Evolutionary conservation across 805 yeast species (phyloP), one percentile per base, ranked within the genome.

Genomic region (Tetrapisispora pingtungensis): DNA sequence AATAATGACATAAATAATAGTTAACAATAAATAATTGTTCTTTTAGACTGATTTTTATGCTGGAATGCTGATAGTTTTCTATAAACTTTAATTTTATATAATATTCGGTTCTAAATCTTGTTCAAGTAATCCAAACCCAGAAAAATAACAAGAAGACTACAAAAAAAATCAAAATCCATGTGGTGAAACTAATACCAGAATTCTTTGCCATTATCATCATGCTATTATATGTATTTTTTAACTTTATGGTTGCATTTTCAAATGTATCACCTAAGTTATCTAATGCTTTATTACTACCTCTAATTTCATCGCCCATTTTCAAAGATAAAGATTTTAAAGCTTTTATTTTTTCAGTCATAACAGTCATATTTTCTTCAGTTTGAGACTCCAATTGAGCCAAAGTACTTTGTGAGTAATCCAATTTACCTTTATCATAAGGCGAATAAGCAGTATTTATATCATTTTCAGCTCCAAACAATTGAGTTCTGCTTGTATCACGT

Each of bases 241-340:
- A 69, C 45, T 68, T 66, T 1, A 61, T 54, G 17, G 75, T 61
- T 1, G 80, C 69, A 40, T 61, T 59, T 32, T 72, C 78, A 55
- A 77, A 76, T 15, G 70, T 65, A 32, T 71, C 57, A 7, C 68
- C 66, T 36, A 77, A 54, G 19, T 63, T 60, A 31, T 61, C 63
- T 36, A 77, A 54, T n/a, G 75, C 62, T 42, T 70, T 62, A 49
- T 70, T 71, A 27, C 79, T 72, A 27, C 72, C 72, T 32, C 74
- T 70, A 34, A 81, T 82, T 56, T 81, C 84, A 46, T 74, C 78
- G 14, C 85, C 85, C 74, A 81, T 81, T 50, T 65, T 71, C 38
- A 71, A 40, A 1, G 82, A 71, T 20, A 80, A 61, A 39, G 72
- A 72, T 56, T 80, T 81, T 44, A 82, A 62, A 26, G 76, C 67